phyloP scores from a whole-genome alignment of 257 asterid species.

The Solanum infundibuliforme region DNA sequence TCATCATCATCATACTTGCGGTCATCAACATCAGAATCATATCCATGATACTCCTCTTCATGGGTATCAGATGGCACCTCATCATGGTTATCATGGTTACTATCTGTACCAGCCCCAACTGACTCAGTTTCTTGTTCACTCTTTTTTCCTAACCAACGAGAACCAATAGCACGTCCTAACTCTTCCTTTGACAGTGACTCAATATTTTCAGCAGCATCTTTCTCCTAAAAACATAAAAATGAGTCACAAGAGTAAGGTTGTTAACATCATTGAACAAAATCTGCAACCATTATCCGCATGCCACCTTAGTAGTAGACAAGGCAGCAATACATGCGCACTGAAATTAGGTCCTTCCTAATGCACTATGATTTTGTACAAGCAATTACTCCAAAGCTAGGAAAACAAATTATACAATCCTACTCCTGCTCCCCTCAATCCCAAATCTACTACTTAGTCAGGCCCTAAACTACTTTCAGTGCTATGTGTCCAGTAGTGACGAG shows the following conservation, averaged over 20 bases:
- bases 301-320: not conserved
- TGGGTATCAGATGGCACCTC: constrained; percentile 30
- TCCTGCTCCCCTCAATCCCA: not conserved
- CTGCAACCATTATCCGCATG: not conserved
- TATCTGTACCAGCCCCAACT: constrained; percentile 24
- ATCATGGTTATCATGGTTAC: constrained; percentile 34
- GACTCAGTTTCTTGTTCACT: constrained; percentile 40
- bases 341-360: not conserved
- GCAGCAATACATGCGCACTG: not conserved
- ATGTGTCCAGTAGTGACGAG: not conserved
- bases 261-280: not conserved
- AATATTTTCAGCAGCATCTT: constrained; percentile 28
- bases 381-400: not conserved
- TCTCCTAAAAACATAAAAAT: constrained; percentile 33
- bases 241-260: not conserved
- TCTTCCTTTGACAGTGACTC: constrained; percentile 86
- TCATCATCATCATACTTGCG: constrained; percentile 38
- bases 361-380: not conserved
- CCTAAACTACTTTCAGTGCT: not conserved
- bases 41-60: constrained; percentile 53
- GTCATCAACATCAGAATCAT: constrained; percentile 63
- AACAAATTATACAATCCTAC: not conserved
- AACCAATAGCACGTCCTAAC: constrained; percentile 83
- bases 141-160: constrained; percentile 91
- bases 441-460: not conserved